phyloP scores from a whole-genome alignment of 139 green algal species.

The Chlorella sp. region DNA sequence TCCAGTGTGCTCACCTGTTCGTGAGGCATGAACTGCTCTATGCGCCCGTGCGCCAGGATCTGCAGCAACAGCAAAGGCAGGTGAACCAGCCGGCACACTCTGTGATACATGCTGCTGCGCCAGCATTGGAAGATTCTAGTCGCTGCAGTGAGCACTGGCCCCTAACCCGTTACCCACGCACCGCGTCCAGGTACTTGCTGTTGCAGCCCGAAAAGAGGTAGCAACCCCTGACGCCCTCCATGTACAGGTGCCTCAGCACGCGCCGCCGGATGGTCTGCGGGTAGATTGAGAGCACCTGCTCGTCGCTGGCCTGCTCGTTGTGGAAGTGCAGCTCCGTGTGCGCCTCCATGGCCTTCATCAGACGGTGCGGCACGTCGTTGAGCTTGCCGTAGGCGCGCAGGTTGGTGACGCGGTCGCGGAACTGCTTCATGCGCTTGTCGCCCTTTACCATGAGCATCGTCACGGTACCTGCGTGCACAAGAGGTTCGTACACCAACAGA shows the following conservation, averaged over 20 bases:
- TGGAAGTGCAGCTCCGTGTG: slow-evolving; percentile 1
- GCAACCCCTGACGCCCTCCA: slow-evolving; percentile 29
- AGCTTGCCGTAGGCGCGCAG: neutral
- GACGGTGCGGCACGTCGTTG: neutral
- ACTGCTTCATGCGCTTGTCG: neutral
- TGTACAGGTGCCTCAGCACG: slow-evolving; percentile 41
- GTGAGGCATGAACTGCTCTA: slow-evolving; percentile 3
- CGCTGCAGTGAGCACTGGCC: no score
- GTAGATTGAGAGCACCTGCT: slow-evolving; percentile 28
- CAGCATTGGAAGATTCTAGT: no score
- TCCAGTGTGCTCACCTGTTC: neutral
- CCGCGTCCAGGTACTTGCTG: slow-evolving; percentile 49
- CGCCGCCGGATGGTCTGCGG: slow-evolving; percentile 22
- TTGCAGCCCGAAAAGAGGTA: slow-evolving; percentile 53
- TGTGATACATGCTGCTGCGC: no score
- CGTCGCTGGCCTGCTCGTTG: slow-evolving; percentile 5
- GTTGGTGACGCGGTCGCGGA: neutral
- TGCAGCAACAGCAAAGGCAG: no score
- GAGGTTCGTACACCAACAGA: neutral
- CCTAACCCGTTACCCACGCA: no score
- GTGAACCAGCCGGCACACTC: no score
- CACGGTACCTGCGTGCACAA: neutral
- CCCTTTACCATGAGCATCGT: slow-evolving; percentile 9
- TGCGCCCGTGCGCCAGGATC: neutral
- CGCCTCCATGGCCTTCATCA: slow-evolving; percentile 1